Evolutionary conservation across 1,284 basidiomycete species (phyloP), one percentile per base, ranked within the genome.

Genomic region (Pseudozyma pruni): DNA sequence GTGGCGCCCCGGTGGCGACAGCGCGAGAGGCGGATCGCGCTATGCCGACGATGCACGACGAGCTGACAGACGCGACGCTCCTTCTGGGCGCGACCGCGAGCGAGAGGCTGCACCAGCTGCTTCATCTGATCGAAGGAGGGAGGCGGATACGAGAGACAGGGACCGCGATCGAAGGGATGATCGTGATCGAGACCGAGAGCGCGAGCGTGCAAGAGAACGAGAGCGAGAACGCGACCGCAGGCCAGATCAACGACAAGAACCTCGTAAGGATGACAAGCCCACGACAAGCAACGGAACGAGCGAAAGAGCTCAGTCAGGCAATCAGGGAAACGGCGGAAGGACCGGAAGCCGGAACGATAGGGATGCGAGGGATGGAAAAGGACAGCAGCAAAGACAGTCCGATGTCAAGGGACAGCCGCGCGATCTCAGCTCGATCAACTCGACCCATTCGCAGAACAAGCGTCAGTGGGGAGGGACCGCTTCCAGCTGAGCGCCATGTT

Each of bases 401-500:
- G 43, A 51, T 6, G 20, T 34, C 11, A 57, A 58, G 37, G 62
- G 44, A 25, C 63, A 67, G n/a, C 63, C 57, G 8, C 45, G 19
- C 19, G 63, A 67, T 3, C 41, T 59, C 37, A 69, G 66, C 43
- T 52, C 54, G 39, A 69, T 69, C 55, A 69, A 69, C 34, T 69
- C 66, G 37, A 69, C 66, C n/a, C 23, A 35, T 14, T 54, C 66
- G 32, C 51, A 58, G 17, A 58, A 58, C 47, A 62, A 62, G 20
- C 66, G 66, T 7, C 46, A 44, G 13, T 69, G 66, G 66, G 66
- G 66, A 46, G 33, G 41, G 23, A 37, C 29, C 1, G 37, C 31
- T 8, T 38, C 50, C 11, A 35, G 44, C 4, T 8, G 33, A 16
- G 33, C 41, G 20, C 17, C 27, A 29, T 29, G 27, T 11, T 29